Evolutionary conservation across 192 early-diverging fungal species (phyloP).

Genomic region (Helicostylum pulchrum): DNA sequence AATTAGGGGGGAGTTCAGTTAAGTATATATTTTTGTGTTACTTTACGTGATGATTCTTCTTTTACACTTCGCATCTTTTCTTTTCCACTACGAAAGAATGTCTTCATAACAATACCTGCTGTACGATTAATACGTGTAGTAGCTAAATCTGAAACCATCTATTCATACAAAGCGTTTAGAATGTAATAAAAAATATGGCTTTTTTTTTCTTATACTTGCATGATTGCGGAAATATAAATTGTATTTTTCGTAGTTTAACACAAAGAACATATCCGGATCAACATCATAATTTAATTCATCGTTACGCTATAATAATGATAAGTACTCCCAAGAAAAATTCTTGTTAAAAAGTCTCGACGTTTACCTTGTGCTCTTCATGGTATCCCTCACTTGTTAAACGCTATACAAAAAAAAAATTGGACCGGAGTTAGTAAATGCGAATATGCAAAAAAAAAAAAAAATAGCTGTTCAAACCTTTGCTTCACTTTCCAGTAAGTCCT

Average conservation of each 20-base stretch:
- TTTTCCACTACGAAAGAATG: constrained; percentile 56
- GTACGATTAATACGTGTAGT: constrained; percentile 56
- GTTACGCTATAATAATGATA: too few species aligned
- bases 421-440: too few species aligned
- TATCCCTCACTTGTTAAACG: neutral
- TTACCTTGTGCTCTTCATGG: constrained; percentile 18
- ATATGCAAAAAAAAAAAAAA: too few species aligned
- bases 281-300: constrained; percentile 24
- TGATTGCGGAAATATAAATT: constrained; percentile 63
- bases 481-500: constrained; percentile 18
- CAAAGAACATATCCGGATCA: constrained; percentile 58
- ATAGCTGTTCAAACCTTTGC: too few species aligned
- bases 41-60: constrained; percentile 40
- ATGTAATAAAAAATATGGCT: too few species aligned
- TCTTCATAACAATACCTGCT: constrained; percentile 55
- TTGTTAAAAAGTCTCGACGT: too few species aligned
- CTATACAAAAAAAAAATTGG: too few species aligned
- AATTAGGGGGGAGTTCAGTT: neutral
- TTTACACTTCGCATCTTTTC: constrained; percentile 48
- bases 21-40: neutral
- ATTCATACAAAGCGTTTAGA: too few species aligned
- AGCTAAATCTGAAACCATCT: constrained; percentile 52
- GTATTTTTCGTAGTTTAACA: constrained; percentile 60
- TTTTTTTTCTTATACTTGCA: neutral
- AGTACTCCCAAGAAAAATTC: too few species aligned